Evolutionary conservation across 805 yeast species (phyloP).

Genomic region (Candida khao-thaluensis): DNA sequence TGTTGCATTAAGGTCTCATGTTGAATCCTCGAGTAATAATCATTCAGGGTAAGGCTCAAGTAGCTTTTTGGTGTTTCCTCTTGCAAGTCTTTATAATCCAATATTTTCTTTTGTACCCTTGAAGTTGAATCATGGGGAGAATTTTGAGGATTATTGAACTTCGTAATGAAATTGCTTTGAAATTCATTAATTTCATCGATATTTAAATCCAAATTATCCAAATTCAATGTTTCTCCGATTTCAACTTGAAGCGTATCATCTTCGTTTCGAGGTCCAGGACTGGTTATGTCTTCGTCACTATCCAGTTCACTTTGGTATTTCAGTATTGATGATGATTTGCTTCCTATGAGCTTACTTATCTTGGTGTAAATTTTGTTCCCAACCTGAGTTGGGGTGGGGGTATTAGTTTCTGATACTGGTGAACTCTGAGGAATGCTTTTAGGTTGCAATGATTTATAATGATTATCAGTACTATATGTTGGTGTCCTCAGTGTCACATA

Average conservation of each 20-base stretch:
- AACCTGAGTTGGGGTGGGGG: conserved; percentile 1
- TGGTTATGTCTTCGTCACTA: conserved; percentile 12
- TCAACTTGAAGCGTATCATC: conserved; percentile 4
- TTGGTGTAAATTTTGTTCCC: conserved; percentile 17
- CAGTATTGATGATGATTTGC: conserved; percentile 7
- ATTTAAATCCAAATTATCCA: conserved; percentile 9
- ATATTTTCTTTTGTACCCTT: conserved; percentile 34
- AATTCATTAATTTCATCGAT: conserved; percentile 29
- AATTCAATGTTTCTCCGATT: neutral
- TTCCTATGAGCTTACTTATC: conserved; percentile 14
- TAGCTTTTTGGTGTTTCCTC: conserved; percentile 14
- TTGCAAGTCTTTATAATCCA: conserved; percentile 33
- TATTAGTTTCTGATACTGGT: neutral
- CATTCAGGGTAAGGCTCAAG: conserved; percentile 12
- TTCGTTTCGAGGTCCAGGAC: neutral
- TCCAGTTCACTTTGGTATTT: conserved; percentile 28
- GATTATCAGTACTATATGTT: conserved; percentile 7
- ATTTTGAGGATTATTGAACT: conserved; percentile 13
- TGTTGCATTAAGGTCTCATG: conserved; percentile 36
- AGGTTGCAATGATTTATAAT: conserved; percentile 6
- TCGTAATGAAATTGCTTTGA: conserved; percentile 30
- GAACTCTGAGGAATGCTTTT: neutral
- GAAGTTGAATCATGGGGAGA: conserved; percentile 13
- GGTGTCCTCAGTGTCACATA: neutral
- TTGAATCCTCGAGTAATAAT: conserved; percentile 30